These are phyloP conservation scores for Clavispora phyllophila DNA, from an alignment of 805 yeast genomes.

Conservation along the genomic window DNA sequence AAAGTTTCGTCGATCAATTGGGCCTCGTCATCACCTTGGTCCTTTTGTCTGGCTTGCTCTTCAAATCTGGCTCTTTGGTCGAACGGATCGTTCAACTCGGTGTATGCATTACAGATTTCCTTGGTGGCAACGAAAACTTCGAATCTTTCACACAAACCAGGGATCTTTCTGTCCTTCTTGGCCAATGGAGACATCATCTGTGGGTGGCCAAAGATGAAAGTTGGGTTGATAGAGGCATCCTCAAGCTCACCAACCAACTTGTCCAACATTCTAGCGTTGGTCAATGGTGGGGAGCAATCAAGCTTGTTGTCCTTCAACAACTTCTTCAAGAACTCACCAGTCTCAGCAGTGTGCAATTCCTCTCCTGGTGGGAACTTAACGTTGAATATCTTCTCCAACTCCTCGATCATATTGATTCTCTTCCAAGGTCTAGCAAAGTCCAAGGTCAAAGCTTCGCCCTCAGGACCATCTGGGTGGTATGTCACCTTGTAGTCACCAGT, in stretches of 20 bases:
- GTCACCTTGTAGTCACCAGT: constrained; percentile 82
- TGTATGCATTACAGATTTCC: constrained; percentile 97
- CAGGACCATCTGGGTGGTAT: constrained; percentile 94
- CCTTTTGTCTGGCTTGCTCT: constrained; percentile 98
- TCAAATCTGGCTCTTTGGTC: constrained; percentile 97
- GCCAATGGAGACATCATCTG: constrained; percentile 99
- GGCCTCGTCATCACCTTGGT: constrained; percentile 98
- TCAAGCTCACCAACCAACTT: constrained; percentile 96
- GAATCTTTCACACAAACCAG: constrained; percentile 96
- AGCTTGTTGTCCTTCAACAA: constrained; percentile 73
- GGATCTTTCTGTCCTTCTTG: constrained; percentile 84
- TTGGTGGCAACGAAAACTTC: constrained; percentile 98
- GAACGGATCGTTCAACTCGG: constrained; percentile 98
- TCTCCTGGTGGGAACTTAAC: constrained; percentile 96
- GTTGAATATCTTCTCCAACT: constrained; percentile 77
- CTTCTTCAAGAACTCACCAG: constrained; percentile 83
- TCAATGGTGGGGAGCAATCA: constrained; percentile 88
- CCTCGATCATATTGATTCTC: constrained; percentile 96
- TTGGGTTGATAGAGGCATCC: constrained; percentile 92
- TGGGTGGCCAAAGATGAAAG: constrained; percentile 97
- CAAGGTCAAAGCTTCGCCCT: constrained; percentile 68
- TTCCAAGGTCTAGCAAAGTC: constrained; percentile 98
- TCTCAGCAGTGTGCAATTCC: constrained; percentile 87
- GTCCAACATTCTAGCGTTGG: constrained; percentile 98
- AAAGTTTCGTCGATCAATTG: constrained; percentile 94